phyloP scores from a whole-genome alignment of 1,284 basidiomycete genomes.

The Sphagnurus paluster region DNA sequence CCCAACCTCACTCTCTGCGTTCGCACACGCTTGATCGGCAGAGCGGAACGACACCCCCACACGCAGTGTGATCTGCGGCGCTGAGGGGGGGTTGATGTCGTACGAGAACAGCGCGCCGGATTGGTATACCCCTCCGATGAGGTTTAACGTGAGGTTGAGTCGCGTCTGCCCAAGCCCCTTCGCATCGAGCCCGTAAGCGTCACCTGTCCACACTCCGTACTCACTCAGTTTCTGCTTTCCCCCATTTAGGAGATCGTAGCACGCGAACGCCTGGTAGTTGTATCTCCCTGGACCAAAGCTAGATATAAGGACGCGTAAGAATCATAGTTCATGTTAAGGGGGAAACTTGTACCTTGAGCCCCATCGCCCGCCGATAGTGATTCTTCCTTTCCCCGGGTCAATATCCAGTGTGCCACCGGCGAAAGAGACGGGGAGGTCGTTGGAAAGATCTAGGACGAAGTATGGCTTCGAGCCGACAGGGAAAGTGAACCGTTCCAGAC shows the following conservation, averaged over 20 bases:
- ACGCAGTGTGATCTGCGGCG: slow-evolving; percentile 33
- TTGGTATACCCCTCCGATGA: slow-evolving; percentile 34
- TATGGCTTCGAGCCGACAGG: slow-evolving; percentile 58
- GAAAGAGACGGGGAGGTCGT: slow-evolving; percentile 63
- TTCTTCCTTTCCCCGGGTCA: slow-evolving; percentile 53
- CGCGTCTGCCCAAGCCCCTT: slow-evolving; percentile 50
- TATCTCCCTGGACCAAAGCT: slow-evolving; percentile 62
- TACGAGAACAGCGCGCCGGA: slow-evolving; percentile 45
- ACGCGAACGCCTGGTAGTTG: slow-evolving; percentile 66
- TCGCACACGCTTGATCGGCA: slow-evolving; percentile 42
- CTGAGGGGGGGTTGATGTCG: slow-evolving; percentile 42
- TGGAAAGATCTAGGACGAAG: slow-evolving; percentile 64
- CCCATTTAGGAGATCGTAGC: slow-evolving; percentile 62
- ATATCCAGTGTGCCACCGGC: slow-evolving; percentile 63
- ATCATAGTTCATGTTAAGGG: neutral
- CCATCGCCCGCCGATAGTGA: slow-evolving; percentile 62
- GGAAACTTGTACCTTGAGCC: slow-evolving; percentile 56
- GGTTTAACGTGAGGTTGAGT: slow-evolving; percentile 33
- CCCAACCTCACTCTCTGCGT: slow-evolving; percentile 48
- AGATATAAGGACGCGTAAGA: too few species aligned
- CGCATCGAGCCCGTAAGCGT: slow-evolving; percentile 48
- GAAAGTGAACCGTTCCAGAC: slow-evolving; percentile 68
- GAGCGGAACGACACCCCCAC: slow-evolving; percentile 49
- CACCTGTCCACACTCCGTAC: slow-evolving; percentile 55
- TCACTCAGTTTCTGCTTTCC: slow-evolving; percentile 61